Evolutionary conservation across 148 eudicot species (phyloP).

Genomic region (Vaccinium myrtillus): DNA sequence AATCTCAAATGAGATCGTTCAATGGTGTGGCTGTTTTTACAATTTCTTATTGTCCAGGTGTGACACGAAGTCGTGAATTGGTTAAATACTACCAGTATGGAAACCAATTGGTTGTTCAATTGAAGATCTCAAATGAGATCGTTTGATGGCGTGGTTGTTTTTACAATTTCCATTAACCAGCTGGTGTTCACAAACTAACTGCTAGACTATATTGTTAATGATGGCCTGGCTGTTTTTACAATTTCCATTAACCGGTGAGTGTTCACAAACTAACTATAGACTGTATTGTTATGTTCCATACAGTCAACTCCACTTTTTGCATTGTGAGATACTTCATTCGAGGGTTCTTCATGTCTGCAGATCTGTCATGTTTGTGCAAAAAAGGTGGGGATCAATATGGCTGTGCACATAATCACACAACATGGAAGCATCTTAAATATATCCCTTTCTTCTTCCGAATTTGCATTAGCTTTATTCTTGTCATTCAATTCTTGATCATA

Average conservation of each 20-base stretch:
- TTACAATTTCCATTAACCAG: too few relatives aligned
- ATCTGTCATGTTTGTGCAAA: slow-evolving; percentile 55
- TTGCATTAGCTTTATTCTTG: background rate
- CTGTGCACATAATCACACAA: slow-evolving; percentile 50
- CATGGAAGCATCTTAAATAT: slow-evolving; percentile 51
- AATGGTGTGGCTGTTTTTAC: background rate
- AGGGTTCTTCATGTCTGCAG: slow-evolving; percentile 31
- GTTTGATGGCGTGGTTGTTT: background rate
- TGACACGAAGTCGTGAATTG: background rate
- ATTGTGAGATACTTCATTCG: background rate
- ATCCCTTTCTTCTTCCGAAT: slow-evolving; percentile 41
- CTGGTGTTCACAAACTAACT: background rate
- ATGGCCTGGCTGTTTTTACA: too few relatives aligned
- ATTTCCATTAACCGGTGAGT: too few relatives aligned
- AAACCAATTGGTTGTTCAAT: background rate
- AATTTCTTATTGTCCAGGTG: background rate
- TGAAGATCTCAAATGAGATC: background rate
- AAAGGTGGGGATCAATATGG: slow-evolving; percentile 41
- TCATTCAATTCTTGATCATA: background rate
- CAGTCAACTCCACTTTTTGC: background rate
- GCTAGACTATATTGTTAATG: too few relatives aligned
- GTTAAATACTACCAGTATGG: background rate
- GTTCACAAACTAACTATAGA: background rate
- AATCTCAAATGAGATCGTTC: background rate
- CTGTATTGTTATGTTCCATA: background rate